Percentiles rank a stretch among this genome's conserved stretches.
Evolutionary conservation across 1,139 yeast genomes (phyloP).

Genomic region (Hyphopichia pseudoburtonii): DNA sequence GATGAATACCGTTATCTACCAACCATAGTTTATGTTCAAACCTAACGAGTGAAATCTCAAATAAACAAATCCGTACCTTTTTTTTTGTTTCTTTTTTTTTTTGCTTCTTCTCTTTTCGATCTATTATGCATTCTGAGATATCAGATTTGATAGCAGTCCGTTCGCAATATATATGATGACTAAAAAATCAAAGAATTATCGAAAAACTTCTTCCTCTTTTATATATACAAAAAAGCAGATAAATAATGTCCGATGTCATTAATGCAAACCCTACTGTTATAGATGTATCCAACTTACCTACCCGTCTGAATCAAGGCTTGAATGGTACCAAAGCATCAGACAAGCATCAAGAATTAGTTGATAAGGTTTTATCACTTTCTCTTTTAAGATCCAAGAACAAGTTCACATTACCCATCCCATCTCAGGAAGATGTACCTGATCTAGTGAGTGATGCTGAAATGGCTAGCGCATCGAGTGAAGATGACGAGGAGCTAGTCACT

Average conservation of each 20-base stretch:
- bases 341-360: slow-evolving; percentile 17
- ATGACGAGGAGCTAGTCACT: slow-evolving; percentile 14
- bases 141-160: no score
- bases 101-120: no score
- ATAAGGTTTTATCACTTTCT: slow-evolving; percentile 24
- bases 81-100: no score
- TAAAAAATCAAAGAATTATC: neutral
- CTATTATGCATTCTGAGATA: no score
- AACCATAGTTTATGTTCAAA: no score
- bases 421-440: slow-evolving; percentile 19
- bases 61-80: no score
- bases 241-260: slow-evolving; percentile 67
- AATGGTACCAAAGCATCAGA: slow-evolving; percentile 11
- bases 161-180: no score
- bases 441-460: slow-evolving; percentile 26
- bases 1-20: no score
- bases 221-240: neutral
- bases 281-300: slow-evolving; percentile 76
- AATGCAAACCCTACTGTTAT: slow-evolving; percentile 91
- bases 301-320: slow-evolving; percentile 41
- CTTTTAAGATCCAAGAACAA: slow-evolving; percentile 10
- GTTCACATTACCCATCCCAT: neutral
- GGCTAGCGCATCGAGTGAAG: slow-evolving; percentile 14
- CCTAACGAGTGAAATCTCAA: neutral
- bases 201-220: neutral